A percentile compares a stretch with the other conserved stretches of the same genome.
Evolutionary conservation across 108 stramenopile species (phyloP).

Genomic region (Nitzschia palea): DNA sequence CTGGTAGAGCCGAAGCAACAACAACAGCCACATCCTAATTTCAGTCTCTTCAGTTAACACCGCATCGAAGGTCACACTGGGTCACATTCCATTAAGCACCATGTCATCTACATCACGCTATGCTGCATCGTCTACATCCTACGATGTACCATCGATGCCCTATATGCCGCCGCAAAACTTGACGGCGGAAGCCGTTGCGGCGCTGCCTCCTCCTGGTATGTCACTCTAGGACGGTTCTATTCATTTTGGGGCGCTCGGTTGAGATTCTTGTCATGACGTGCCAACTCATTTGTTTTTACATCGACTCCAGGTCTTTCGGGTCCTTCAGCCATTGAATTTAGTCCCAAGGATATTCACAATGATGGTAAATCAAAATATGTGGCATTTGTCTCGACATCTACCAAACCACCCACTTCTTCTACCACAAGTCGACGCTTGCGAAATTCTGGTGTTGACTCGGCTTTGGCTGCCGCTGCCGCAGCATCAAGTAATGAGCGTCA

Average conservation of each 20-base stretch:
- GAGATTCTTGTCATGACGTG: not conserved
- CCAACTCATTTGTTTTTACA: not conserved
- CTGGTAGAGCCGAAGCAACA: too few relatives aligned
- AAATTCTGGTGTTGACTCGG: conserved; percentile 17
- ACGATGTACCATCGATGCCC: conserved; percentile 10
- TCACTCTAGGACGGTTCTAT: not conserved
- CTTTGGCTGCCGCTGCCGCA: conserved; percentile 18
- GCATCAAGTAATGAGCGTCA: conserved; percentile 36
- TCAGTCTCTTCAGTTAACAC: not conserved
- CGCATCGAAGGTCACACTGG: not conserved
- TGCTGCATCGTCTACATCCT: not conserved
- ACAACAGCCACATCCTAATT: not conserved
- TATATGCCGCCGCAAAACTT: conserved; percentile 38
- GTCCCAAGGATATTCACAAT: conserved; percentile 1
- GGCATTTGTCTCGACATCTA: conserved; percentile 29
- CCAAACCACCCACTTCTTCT: conserved; percentile 20
- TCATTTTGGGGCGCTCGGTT: not conserved
- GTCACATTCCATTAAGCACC: not conserved
- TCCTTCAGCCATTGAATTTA: conserved; percentile 31
- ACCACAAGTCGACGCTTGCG: conserved; percentile 19
- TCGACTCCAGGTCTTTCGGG: conserved; percentile 30
- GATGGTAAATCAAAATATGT: conserved; percentile 27
- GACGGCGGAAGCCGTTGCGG: conserved; percentile 63
- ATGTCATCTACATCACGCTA: conserved; percentile 3
- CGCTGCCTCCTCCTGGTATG: conserved; percentile 62